Base-by-base conservation (phyloP, 1,284 basidiomycete species). In the Ganoderma lucidum region DNA sequence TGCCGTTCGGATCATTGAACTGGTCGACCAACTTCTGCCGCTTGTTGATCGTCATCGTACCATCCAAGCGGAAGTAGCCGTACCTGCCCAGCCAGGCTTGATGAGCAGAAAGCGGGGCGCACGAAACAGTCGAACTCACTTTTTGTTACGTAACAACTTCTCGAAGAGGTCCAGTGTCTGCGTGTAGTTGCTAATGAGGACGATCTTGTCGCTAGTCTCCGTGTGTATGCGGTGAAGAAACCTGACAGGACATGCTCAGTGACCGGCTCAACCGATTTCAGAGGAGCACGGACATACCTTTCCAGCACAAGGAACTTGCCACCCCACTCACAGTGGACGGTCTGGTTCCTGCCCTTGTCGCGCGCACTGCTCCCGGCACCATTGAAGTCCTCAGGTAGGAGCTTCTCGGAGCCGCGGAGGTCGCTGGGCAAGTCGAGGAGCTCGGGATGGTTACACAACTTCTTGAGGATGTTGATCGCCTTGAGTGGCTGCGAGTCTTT, bases 131-230 rank as follows among this genome's bases (percentile, higher is more conserved):
- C 56, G n/a, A 60, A 76, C 85, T 70, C 72, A 96, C 95, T 94
- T 93, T 80, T 96, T 96, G 76, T 81, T 87, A 35, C 93, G 86
- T 76, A 95, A 94, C 63, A 98, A 80, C 77, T 93, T 94, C 81
- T 97, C 96, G 76, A 98, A 96, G 15, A 99, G 81, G 80, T 99
- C 97, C 10, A 99, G 86, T 0, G 98, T 99, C 80, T 98, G 96
- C 1, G 98, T 99, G 76, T 98, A 99, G 81, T 99, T 99, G 78
- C 95, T 97, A 80, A 99, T 99, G 55, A 99, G 85, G 8, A 99
- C 97, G 71, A 99, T 99, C 86, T 99, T 99, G 85, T 99, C 97
- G 71, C 88, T 93, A 23, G 94, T 96, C 73, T 93, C 88, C 14
- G 90, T 91, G 59, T 85, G 85, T 72, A 97, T 92, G 64, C 93